A percentile compares a stretch with the other conserved stretches of the same genome.
Evolutionary conservation across 2,329 filamentous ascomycete species (phyloP).

Genomic region (Fusarium nanum): DNA sequence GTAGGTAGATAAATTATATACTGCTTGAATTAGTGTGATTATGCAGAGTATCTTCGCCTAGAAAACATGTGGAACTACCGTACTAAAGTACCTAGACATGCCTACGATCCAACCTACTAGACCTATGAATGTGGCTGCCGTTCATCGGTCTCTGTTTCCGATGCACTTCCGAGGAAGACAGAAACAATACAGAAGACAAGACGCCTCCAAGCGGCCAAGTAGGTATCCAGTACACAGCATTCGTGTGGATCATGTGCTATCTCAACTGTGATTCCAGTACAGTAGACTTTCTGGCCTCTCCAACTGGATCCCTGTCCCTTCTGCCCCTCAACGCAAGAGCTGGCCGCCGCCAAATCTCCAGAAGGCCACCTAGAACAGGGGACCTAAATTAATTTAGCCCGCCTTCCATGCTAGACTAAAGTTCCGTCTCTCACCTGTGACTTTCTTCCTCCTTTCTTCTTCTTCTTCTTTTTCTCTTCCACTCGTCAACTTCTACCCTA

Average conservation of each 20-base stretch:
- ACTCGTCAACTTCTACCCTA: conserved; percentile 6
- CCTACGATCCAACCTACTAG: neutral
- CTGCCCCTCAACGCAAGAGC: conserved; percentile 5
- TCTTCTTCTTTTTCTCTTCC: conserved; percentile 18
- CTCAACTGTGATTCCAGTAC: neutral
- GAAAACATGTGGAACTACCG: neutral
- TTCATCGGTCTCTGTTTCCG: conserved; percentile 7
- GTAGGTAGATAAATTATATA: neutral
- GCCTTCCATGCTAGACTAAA: conserved; percentile 4
- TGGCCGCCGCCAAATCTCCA: conserved; percentile 30
- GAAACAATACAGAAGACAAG: conserved; percentile 5
- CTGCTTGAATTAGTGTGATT: neutral
- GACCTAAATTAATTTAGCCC: conserved; percentile 36
- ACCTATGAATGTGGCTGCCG: neutral
- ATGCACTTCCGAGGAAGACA: conserved; percentile 25
- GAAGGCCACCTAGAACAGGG: conserved; percentile 35
- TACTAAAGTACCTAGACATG: neutral
- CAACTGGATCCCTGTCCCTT: conserved; percentile 2
- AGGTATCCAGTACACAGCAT: conserved; percentile 20
- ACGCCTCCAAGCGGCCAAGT: neutral
- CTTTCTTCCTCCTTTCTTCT: conserved; percentile 25
- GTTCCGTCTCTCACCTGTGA: conserved; percentile 19
- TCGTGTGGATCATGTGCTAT: conserved; percentile 1
- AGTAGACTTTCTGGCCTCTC: neutral
- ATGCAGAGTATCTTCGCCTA: neutral